A percentile compares a stretch with the other conserved stretches of the same genome.
Evolutionary conservation across 345 rosid genomes (phyloP).

Genomic region (Bruguiera parviflora): DNA sequence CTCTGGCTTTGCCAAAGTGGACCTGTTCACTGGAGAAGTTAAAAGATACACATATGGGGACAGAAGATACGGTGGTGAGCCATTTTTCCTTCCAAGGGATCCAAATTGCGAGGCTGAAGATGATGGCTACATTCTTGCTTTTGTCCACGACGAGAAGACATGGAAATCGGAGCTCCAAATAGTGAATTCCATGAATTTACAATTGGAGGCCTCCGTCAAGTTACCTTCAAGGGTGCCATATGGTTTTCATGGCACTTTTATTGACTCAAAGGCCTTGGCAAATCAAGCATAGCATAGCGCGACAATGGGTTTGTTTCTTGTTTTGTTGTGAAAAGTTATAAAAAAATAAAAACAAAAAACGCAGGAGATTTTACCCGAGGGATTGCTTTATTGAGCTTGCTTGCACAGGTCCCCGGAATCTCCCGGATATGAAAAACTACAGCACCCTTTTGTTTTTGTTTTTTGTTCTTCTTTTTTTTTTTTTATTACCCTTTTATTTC

Average conservation of each 20-base stretch:
- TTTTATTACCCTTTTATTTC: neutral
- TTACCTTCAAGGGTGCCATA: slow-evolving; percentile 92
- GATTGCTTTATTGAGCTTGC: slow-evolving; percentile 18
- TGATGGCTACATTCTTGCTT: slow-evolving; percentile 72
- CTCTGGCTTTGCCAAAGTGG: slow-evolving; percentile 82
- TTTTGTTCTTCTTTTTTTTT: neutral
- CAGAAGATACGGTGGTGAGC: slow-evolving; percentile 78
- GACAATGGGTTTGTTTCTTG: neutral
- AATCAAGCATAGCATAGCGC: slow-evolving; percentile 51
- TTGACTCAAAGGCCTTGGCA: slow-evolving; percentile 55
- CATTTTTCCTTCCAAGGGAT: slow-evolving; percentile 59
- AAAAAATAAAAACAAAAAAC: neutral
- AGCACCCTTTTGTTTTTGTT: slow-evolving; percentile 11
- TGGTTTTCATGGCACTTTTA: slow-evolving; percentile 93
- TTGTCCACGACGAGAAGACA: slow-evolving; percentile 78
- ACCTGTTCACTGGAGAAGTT: slow-evolving; percentile 66
- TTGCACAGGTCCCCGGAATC: slow-evolving; percentile 44
- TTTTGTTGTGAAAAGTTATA: neutral
- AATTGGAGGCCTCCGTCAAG: slow-evolving; percentile 64
- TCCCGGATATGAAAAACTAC: slow-evolving; percentile 13
- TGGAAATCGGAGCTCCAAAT: slow-evolving; percentile 84
- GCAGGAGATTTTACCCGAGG: slow-evolving; percentile 44
- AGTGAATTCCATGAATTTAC: slow-evolving; percentile 58
- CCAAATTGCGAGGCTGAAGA: slow-evolving; percentile 49
- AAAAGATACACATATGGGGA: slow-evolving; percentile 63